These are phyloP conservation scores for Cylindricascospora bacillispora DNA, from an alignment of 1,139 yeast genomes.

Conservation along the genomic window DNA sequence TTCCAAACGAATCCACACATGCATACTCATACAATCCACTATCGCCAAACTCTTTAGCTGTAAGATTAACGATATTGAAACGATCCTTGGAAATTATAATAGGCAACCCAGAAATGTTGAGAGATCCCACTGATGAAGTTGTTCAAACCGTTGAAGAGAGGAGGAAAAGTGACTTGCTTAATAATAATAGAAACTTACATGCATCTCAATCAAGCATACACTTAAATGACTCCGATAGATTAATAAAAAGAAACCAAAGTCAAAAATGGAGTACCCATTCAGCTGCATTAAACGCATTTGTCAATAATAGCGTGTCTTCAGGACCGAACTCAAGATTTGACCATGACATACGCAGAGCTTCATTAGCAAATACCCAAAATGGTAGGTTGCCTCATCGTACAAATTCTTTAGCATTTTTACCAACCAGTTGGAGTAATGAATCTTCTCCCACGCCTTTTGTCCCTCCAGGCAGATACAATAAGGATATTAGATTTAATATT, in stretches of 20 bases:
- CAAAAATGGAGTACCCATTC: constrained; percentile 38
- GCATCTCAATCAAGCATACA: neutral
- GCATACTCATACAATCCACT: constrained; percentile 76
- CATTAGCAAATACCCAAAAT: neutral
- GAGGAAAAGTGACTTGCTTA: neutral
- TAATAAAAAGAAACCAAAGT: constrained; percentile 3
- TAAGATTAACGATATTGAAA: constrained; percentile 59
- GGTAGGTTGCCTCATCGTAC: constrained; percentile 1
- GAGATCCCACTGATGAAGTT: constrained; percentile 8
- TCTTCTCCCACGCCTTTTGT: constrained; percentile 2
- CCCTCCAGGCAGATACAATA: neutral
- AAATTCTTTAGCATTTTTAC: constrained; percentile 11
- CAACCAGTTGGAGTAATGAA: constrained; percentile 5
- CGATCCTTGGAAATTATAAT: constrained; percentile 52
- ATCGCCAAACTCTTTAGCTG: constrained; percentile 67
- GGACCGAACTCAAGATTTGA: neutral
- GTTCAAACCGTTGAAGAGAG: constrained; percentile 2
- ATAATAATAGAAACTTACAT: constrained; percentile 4
- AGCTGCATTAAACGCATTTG: constrained; percentile 50
- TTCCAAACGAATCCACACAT: constrained; percentile 70
- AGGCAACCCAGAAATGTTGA: constrained; percentile 15
- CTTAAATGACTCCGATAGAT: constrained; percentile 1
- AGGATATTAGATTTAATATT: too few relatives aligned
- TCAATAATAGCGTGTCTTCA: constrained; percentile 13
- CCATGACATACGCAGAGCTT: too few relatives aligned